Base-by-base conservation (phyloP, 1,284 basidiomycete species). In the Cutaneotrichosporon sp. region DNA sequence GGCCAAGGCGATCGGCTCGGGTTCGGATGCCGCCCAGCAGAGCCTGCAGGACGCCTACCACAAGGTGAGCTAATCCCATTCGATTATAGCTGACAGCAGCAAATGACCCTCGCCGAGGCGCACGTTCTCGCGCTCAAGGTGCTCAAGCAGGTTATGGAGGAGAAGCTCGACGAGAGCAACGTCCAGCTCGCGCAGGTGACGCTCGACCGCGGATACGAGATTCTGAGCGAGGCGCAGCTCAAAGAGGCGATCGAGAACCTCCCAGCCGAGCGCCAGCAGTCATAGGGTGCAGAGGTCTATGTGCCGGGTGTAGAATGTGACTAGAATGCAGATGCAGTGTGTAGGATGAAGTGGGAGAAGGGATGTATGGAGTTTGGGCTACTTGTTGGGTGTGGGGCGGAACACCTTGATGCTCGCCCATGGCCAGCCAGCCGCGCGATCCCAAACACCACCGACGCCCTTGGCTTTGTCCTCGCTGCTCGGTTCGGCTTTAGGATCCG, bases 91-190 rank as follows among this genome's bases (percentile, higher is more conserved):
- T 51, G 18, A 50, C 30, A 22, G 30, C 72, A 98, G 94, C 89
- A 90, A 87, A 96, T 99, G 89, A 89, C 90, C 9, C 83, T 99
- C 32, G 83, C 85, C 69, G 94, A 98, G 79, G 97, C 95, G 1
- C 90, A 95, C 72, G 84, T 87, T 38, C 82, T 99, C 65, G 90
- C 92, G 13, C 83, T 99, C 66, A 89, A 89, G 68, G 92, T 97
- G 51, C 83, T 99, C 69, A 98, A 98, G 83, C 95, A 99, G 83
- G 97, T 99, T 56, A 99, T 99, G 97, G 97, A 99, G 81, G 97
- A 99, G 84, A 96, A 96, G 81, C 86, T 99, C 49, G 93, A 97
- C 81, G 91, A 97, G 76, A 91, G 97, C 83, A 99, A 99, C 74
- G 94, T 99, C 26, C 96, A 99, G 81, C 85, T 99, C 26, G 95